phyloP scores from a whole-genome alignment of 257 asterid genomes.

The Przewalskia tangutica region DNA sequence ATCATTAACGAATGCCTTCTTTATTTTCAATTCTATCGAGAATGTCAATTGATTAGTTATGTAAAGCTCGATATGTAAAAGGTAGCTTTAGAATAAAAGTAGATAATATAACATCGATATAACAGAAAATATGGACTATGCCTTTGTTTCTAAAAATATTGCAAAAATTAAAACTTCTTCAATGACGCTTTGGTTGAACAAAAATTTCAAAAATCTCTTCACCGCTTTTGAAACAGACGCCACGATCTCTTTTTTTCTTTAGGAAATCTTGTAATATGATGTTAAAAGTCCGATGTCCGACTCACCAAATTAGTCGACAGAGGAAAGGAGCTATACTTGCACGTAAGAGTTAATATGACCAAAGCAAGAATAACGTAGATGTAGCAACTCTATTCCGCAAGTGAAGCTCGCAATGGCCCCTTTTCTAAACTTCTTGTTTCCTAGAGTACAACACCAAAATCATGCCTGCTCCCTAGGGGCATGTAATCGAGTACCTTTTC shows the following conservation, averaged over 20 bases:
- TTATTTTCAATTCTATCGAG: not conserved
- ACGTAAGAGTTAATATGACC: not conserved
- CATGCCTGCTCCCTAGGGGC: not conserved
- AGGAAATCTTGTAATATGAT: not conserved
- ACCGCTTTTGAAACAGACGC: too few relatives aligned
- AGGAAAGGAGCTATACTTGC: not conserved
- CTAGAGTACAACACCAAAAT: not conserved
- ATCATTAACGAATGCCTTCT: not conserved
- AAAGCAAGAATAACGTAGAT: not conserved
- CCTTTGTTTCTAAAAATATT: too few relatives aligned
- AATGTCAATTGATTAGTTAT: not conserved
- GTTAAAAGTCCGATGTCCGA: not conserved
- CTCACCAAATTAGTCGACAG: not conserved
- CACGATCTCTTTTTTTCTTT: not conserved
- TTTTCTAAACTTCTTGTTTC: not conserved
- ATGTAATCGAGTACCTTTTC: not conserved
- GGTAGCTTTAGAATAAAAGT: not conserved
- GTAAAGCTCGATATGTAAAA: not conserved
- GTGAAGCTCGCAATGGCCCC: not conserved
- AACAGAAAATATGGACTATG: not conserved
- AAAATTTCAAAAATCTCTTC: too few relatives aligned
- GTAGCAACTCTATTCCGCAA: not conserved
- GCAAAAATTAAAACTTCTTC: too few relatives aligned
- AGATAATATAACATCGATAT: not conserved
- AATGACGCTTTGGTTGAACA: too few relatives aligned